Evolutionary conservation across 805 yeast species (phyloP).

Genomic region (Wickerhamomyces subpelliculosus): DNA sequence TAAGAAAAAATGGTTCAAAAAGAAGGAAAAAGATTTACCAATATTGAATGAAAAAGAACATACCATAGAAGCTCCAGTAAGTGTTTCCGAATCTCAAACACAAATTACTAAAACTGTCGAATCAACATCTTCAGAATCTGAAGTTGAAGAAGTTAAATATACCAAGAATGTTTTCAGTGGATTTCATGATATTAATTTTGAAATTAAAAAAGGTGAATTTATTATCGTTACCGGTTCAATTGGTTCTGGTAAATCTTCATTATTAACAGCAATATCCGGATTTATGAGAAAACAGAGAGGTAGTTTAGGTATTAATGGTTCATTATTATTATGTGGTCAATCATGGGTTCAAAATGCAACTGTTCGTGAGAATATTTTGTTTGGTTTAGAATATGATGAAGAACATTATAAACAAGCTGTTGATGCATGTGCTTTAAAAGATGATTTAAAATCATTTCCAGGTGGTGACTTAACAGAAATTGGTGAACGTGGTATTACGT

Average conservation of each 20-base stretch:
- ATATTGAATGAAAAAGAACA: not conserved
- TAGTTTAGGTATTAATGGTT: constrained; percentile 38
- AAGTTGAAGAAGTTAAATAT: not conserved
- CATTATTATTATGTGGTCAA: constrained; percentile 35
- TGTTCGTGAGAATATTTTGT: constrained; percentile 77
- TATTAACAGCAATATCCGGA: constrained; percentile 61
- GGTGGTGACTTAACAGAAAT: constrained; percentile 86
- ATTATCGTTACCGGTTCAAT: constrained; percentile 70
- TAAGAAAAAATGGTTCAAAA: not conserved
- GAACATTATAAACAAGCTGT: constrained; percentile 69
- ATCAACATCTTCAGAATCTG: not conserved
- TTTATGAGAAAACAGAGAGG: constrained; percentile 49
- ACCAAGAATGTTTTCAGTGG: constrained; percentile 34
- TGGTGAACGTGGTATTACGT: constrained; percentile 92
- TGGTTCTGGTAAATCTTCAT: constrained; percentile 73
- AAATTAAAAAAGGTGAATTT: constrained; percentile 53
- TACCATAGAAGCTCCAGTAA: not conserved
- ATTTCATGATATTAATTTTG: constrained; percentile 38
- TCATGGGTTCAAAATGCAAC: constrained; percentile 96
- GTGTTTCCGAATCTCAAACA: no score
- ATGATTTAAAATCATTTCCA: constrained; percentile 68
- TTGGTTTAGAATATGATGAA: constrained; percentile 74
- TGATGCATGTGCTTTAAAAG: constrained; percentile 74
- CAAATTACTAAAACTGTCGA: not conserved
- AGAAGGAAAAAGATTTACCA: not conserved